These are phyloP conservation scores for Diplogelasinospora grovesii DNA, from an alignment of 495 filamentous ascomycete species.

Conservation along the genomic window DNA sequence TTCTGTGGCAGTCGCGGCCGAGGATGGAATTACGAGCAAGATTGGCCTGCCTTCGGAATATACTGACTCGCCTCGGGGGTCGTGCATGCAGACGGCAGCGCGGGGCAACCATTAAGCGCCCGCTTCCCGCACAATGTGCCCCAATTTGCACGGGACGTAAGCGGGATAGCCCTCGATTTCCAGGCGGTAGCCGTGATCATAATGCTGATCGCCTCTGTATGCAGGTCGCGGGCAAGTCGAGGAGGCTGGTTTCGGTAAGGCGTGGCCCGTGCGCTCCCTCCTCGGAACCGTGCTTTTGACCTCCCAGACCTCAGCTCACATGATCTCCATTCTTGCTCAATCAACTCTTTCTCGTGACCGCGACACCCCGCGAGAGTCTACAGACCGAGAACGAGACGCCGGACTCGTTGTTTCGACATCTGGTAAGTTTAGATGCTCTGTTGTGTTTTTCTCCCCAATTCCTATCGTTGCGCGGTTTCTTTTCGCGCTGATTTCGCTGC, in stretches of 20 bases:
- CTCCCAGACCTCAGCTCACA: conserved; percentile 24
- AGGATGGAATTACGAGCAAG: no score
- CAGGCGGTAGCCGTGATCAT: conserved; percentile 4
- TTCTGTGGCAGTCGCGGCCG: no score
- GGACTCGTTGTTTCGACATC: conserved; percentile 4
- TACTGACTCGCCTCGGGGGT: no score
- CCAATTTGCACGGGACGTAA: no score
- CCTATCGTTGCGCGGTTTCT: conserved; percentile 1
- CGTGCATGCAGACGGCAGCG: no score
- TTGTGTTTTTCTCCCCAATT: neutral
- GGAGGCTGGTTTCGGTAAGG: neutral
- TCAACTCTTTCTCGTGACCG: conserved; percentile 19
- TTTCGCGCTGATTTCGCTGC: conserved; percentile 6
- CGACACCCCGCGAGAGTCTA: conserved; percentile 6
- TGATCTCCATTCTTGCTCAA: conserved; percentile 25
- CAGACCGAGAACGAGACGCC: conserved; percentile 1
- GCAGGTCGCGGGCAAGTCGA: neutral
- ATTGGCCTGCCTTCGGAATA: no score
- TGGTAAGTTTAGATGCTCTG: conserved; percentile 16
- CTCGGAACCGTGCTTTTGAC: conserved; percentile 12
- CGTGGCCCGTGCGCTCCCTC: conserved; percentile 19
- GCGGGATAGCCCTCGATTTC: neutral
- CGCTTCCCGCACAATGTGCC: no score
- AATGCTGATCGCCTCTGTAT: conserved; percentile 4
- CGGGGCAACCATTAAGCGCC: no score